Evolutionary conservation across 179 eudicot genomes (phyloP).

Genomic region (Pouteria campechiana): DNA sequence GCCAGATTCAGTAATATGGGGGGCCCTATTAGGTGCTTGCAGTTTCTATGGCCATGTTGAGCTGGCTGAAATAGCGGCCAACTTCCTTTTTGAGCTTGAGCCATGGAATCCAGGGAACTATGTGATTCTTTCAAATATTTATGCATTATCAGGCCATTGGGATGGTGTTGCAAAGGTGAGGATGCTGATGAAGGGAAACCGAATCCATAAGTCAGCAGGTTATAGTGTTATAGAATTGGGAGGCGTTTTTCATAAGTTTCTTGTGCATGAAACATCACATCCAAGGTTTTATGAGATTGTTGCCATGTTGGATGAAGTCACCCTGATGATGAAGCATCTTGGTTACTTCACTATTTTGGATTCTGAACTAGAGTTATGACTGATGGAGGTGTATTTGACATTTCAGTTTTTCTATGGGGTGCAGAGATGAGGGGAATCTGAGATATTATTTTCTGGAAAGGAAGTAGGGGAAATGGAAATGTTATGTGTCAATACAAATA

Average conservation of each 20-base stretch:
- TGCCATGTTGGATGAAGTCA: slow-evolving; percentile 18
- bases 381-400: no score
- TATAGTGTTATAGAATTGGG: slow-evolving; percentile 49
- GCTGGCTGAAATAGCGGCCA: slow-evolving; percentile 52
- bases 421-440: no score
- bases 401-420: no score
- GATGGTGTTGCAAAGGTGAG: slow-evolving; percentile 54
- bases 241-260: slow-evolving; percentile 38
- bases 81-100: slow-evolving; percentile 34
- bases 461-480: no score
- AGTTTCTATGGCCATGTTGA: slow-evolving; percentile 49
- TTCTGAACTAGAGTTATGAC: slow-evolving; percentile 5
- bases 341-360: slow-evolving; percentile 3
- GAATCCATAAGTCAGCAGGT: slow-evolving; percentile 44
- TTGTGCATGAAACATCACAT: slow-evolving; percentile 50
- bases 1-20: slow-evolving; percentile 62
- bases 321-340: slow-evolving; percentile 22
- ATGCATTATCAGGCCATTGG: slow-evolving; percentile 42
- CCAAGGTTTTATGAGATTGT: slow-evolving; percentile 36
- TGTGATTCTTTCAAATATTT: slow-evolving; percentile 53
- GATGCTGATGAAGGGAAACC: slow-evolving; percentile 43
- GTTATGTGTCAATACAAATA: no score
- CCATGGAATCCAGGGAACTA: slow-evolving; percentile 59
- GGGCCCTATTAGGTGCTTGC: slow-evolving; percentile 58
- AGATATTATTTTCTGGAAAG: no score